A percentile compares a stretch with the other conserved stretches of the same genome.
Evolutionary conservation across 140 eudicot species (phyloP).

Genomic region (Senecio squalidus): DNA sequence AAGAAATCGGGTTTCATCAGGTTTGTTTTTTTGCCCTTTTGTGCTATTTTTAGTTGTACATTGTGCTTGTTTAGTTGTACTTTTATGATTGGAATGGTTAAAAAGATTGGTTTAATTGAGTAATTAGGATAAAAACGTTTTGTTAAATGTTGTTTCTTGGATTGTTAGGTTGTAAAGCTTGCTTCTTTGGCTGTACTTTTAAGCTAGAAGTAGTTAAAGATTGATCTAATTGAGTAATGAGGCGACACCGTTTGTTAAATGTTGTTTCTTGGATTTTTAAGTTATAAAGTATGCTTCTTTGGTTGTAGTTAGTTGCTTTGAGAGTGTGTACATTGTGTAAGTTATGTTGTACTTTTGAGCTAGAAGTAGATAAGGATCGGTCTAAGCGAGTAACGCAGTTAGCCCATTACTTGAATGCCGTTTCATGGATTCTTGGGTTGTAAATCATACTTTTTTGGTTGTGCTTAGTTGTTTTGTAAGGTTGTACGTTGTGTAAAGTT

Average conservation of each 20-base stretch:
- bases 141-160: background rate
- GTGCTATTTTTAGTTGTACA: slow-evolving; percentile 17
- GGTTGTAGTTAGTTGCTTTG: no score
- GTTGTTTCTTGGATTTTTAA: background rate
- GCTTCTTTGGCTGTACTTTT: slow-evolving; percentile 16
- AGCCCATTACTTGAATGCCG: background rate
- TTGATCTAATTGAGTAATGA: background rate
- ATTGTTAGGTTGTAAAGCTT: background rate
- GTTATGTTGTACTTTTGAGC: slow-evolving; percentile 13
- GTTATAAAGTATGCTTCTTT: slow-evolving; percentile 15
- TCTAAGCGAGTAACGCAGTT: background rate
- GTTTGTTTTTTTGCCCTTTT: slow-evolving; percentile 18
- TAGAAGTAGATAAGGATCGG: background rate
- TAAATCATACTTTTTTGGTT: background rate
- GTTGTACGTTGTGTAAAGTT: slow-evolving; percentile 14
- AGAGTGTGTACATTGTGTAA: no score
- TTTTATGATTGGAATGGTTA: background rate
- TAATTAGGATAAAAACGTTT: background rate
- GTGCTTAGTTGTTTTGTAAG: background rate
- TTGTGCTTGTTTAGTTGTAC: slow-evolving; percentile 19
- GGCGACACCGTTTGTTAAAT: background rate
- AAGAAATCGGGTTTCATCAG: slow-evolving; percentile 95
- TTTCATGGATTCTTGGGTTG: background rate
- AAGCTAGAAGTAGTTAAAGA: background rate
- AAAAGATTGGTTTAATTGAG: background rate